These are phyloP conservation scores for Aeschynomene evenia DNA, from an alignment of 306 rosid genomes.

Conservation along the genomic window DNA sequence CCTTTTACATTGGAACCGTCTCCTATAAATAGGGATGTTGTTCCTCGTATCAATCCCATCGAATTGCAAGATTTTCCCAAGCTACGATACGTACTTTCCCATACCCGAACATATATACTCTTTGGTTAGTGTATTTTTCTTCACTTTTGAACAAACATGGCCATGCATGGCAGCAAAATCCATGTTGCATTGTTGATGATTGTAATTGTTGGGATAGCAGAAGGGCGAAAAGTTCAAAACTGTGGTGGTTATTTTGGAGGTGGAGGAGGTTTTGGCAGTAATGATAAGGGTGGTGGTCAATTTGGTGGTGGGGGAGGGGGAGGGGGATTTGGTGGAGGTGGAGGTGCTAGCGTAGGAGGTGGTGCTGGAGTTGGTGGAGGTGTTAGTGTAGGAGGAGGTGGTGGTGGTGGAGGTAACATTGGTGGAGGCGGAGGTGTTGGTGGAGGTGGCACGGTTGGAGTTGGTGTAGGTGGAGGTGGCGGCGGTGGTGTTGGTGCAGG, in stretches of 20 bases:
- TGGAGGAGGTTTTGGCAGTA: neutral
- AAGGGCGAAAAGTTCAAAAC: neutral
- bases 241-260: neutral
- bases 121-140: neutral
- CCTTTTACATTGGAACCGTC: neutral
- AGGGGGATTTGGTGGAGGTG: neutral
- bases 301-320: neutral
- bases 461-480: neutral
- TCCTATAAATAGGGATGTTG: constrained; percentile 32
- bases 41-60: constrained; percentile 4
- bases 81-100: neutral
- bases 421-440: neutral
- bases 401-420: neutral
- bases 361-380: neutral
- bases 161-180: neutral
- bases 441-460: neutral
- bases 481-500: neutral
- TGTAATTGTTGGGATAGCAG: neutral
- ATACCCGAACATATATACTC: neutral
- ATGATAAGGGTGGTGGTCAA: neutral
- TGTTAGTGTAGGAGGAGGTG: neutral
- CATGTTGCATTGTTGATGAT: neutral
- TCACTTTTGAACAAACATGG: constrained; percentile 8
- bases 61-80: constrained; percentile 4
- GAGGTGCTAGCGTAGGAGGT: neutral